Percentiles rank a stretch among this genome's conserved stretches.
Conservation (phyloP, 371 early-diverging fungal species). For the Mucor lusitanicus region DNA sequence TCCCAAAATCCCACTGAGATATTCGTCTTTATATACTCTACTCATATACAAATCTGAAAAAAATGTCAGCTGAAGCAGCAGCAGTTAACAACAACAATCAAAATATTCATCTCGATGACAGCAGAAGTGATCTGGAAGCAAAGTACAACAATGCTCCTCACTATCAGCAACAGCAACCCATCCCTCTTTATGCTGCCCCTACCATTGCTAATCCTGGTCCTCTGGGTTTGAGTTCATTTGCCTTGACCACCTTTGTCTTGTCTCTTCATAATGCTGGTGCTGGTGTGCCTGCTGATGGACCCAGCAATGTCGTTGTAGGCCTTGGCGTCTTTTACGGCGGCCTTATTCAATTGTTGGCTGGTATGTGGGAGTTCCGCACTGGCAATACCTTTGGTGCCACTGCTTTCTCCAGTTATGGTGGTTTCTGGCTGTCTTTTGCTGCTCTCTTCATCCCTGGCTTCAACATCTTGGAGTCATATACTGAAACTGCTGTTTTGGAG, state of each 20-base stretch:
- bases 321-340: conserved; percentile 79
- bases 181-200: conserved; percentile 25
- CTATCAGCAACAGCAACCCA: neutral
- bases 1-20: neutral
- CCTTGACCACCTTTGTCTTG: conserved; percentile 72
- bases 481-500: conserved; percentile 38
- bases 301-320: conserved; percentile 57
- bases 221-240: conserved; percentile 70
- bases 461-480: conserved; percentile 49
- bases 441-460: conserved; percentile 62
- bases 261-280: conserved; percentile 67
- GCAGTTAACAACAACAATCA: neutral
- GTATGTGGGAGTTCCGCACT: conserved; percentile 82
- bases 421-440: conserved; percentile 80
- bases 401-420: conserved; percentile 78
- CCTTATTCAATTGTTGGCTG: conserved; percentile 71
- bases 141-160: conserved; percentile 4
- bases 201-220: conserved; percentile 70
- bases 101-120: neutral
- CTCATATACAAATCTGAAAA: neutral
- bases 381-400: conserved; percentile 86
- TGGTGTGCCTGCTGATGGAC: conserved; percentile 56
- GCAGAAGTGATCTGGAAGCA: conserved; percentile 10
- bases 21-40: neutral
- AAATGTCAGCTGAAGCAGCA: neutral